Percentiles rank a stretch among this genome's conserved stretches.
These are phyloP conservation scores for Chalaropsis thielavioides DNA, from an alignment of 2,329 filamentous ascomycete genomes.

Conservation along the genomic window DNA sequence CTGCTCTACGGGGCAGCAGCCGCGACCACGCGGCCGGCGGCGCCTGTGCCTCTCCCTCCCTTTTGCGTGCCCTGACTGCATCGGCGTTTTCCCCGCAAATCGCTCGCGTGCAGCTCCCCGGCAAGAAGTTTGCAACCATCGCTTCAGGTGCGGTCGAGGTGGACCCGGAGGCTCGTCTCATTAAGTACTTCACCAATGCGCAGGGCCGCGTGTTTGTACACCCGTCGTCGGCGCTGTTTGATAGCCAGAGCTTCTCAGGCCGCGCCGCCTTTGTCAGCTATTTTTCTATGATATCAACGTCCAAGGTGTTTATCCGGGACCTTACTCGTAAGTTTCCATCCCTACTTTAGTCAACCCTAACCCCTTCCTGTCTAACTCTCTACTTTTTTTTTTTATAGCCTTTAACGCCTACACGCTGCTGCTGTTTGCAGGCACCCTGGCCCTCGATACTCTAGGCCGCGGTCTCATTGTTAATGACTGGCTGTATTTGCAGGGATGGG, in stretches of 20 bases:
- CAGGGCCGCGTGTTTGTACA: constrained; percentile 86
- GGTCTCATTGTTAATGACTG: constrained; percentile 86
- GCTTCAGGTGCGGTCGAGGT: constrained; percentile 82
- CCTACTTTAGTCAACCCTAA: neutral
- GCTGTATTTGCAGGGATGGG: constrained; percentile 78
- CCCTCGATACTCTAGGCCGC: constrained; percentile 72
- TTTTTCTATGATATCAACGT: constrained; percentile 82
- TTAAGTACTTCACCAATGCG: constrained; percentile 83
- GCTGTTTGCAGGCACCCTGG: constrained; percentile 73
- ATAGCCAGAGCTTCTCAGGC: constrained; percentile 60
- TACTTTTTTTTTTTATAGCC: constrained; percentile 30
- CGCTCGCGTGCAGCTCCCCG: constrained; percentile 80
- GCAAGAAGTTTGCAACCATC: constrained; percentile 85
- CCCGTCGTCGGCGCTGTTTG: constrained; percentile 75
- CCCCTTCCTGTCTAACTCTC: neutral
- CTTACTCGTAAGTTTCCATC: constrained; percentile 55
- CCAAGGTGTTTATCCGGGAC: constrained; percentile 83
- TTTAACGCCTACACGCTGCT: constrained; percentile 83
- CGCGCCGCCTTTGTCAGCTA: constrained; percentile 71
- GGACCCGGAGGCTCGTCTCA: constrained; percentile 79
- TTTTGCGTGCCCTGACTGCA: constrained; percentile 56
- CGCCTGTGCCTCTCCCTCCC: constrained; percentile 24
- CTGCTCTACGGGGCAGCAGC: neutral
- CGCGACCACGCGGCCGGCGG: constrained; percentile 23
- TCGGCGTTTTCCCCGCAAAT: constrained; percentile 73